Base-by-base conservation (phyloP, 805 yeast genomes). In the Ogataea trehaloabstinens region DNA sequence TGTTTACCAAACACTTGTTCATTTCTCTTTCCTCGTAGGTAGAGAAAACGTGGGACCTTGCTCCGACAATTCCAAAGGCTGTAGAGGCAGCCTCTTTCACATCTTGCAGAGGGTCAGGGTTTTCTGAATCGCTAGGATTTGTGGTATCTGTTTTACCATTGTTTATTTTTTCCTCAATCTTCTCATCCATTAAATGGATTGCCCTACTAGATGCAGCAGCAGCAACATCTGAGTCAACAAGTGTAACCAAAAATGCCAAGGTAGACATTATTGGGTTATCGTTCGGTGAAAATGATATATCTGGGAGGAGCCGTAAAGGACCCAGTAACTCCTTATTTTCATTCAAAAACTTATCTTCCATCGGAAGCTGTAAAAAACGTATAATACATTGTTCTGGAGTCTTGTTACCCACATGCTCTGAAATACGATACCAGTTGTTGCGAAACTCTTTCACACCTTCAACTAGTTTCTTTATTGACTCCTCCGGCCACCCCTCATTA, bases 221-320 rank as follows among this genome's bases (percentile, higher is more conserved):
- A 0, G 91, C 96, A 17, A 85, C 85, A 28, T 82, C 83, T 10
- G 91, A 84, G 53, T 91, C 96, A 13, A 89, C 95, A 35, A 90
- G 64, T 27, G 87, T 81, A 0, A 90, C 80, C 63, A 93, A 68
- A 61, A 90, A 93, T 11, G 96, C 82, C 46, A 93, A 74, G n/a
- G 95, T 91, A 25, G 95, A 83, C 67, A 93, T 73, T 3, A 93
- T 89, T 2, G 99, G 99, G 61, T 93, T 93, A 51, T 93, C 98
- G 20, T 82, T 78, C 31, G 87, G 76, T 25, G 87, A 78, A 35
- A 86, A 82, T 11, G 98, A 96, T 35, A 91, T 71, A 58, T 87
- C 84, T 3, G 95, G 83, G 4, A 91, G 82, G 60, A 76, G 88
- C 56, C 82, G 85, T 47, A 90, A 71, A 11, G 95, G 85, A 0